Evolutionary conservation across 2,329 filamentous ascomycete species (phyloP).

Genomic region (Exophiala sp.): DNA sequence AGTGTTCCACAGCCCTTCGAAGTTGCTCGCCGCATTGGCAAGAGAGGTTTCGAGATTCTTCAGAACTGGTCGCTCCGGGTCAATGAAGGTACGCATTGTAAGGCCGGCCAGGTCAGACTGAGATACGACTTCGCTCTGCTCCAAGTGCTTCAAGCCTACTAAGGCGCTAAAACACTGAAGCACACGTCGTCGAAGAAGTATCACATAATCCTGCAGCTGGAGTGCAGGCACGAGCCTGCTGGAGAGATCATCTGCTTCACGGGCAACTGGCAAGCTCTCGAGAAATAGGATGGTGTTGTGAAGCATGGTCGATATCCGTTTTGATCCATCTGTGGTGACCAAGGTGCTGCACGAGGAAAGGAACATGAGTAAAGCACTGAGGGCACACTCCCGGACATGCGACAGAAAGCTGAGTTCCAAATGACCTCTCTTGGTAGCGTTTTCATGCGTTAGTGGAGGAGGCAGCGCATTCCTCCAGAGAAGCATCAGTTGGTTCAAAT

Average conservation of each 20-base stretch:
- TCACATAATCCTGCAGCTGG: conserved; percentile 81
- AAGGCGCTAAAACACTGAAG: conserved; percentile 92
- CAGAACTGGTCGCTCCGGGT: conserved; percentile 74
- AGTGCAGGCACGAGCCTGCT: conserved; percentile 78
- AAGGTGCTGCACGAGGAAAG: conserved; percentile 88
- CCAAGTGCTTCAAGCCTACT: conserved; percentile 77
- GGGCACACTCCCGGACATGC: conserved; percentile 88
- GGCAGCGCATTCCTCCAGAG: conserved; percentile 97
- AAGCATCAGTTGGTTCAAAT: conserved; percentile 84
- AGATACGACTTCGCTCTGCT: conserved; percentile 75
- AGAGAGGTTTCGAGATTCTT: conserved; percentile 84
- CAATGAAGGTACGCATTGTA: conserved; percentile 84
- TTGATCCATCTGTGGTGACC: conserved; percentile 88
- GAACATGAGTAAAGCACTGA: conserved; percentile 87
- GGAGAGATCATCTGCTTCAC: conserved; percentile 76
- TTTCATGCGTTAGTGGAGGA: conserved; percentile 88
- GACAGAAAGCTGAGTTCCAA: conserved; percentile 88
- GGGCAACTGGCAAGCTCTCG: conserved; percentile 75
- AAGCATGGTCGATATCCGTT: conserved; percentile 85
- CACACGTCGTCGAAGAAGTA: conserved; percentile 88
- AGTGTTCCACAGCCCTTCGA: conserved; percentile 92
- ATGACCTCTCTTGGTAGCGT: conserved; percentile 72
- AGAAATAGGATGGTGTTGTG: conserved; percentile 89
- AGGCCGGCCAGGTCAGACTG: conserved; percentile 88
- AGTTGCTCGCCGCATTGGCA: conserved; percentile 78